Percentiles rank a stretch among this genome's conserved stretches.
Evolutionary conservation across 306 rosid genomes (phyloP).

Genomic region (Cucurbita pepo): DNA sequence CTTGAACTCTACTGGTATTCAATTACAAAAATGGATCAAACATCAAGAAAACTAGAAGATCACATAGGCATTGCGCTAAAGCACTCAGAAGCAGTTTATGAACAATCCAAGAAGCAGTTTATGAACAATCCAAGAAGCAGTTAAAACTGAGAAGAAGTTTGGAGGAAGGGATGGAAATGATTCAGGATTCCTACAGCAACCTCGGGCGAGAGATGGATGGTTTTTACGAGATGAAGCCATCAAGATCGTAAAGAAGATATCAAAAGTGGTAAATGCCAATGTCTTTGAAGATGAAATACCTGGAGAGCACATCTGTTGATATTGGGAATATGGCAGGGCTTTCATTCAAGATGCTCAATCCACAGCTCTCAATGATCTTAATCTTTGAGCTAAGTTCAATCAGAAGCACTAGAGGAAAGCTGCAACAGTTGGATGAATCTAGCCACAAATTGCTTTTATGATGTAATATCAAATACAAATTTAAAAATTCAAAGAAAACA

Average conservation of each 20-base stretch:
- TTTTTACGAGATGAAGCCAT: conserved; percentile 37
- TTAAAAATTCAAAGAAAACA: too few relatives aligned
- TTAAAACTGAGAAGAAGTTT: conserved; percentile 34
- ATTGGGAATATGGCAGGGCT: conserved; percentile 52
- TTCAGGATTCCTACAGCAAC: conserved; percentile 41
- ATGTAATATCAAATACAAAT: too few relatives aligned
- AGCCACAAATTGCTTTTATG: conserved; percentile 36
- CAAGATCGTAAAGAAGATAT: conserved; percentile 43
- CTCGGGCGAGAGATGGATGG: conserved; percentile 42
- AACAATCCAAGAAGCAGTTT: conserved; percentile 49
- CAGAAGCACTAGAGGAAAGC: conserved; percentile 59
- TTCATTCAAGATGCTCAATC: conserved; percentile 62
- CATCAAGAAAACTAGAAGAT: conserved; percentile 29
- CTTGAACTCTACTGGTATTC: conserved; percentile 27
- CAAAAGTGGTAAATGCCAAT: conserved; percentile 44
- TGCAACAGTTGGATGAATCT: conserved; percentile 37
- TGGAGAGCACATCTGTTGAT: conserved; percentile 59
- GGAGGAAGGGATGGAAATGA: conserved; percentile 37
- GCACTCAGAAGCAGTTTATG: conserved; percentile 43
- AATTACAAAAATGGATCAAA: conserved; percentile 34
- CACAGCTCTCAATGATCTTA: conserved; percentile 39
- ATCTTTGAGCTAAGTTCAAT: conserved; percentile 41
- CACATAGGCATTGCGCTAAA: conserved; percentile 32
- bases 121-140: conserved; percentile 52
- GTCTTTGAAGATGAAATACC: conserved; percentile 34